These are phyloP conservation scores for Aspergillus thermomutatus DNA, from an alignment of 2,329 filamentous ascomycete species.

Conservation along the genomic window DNA sequence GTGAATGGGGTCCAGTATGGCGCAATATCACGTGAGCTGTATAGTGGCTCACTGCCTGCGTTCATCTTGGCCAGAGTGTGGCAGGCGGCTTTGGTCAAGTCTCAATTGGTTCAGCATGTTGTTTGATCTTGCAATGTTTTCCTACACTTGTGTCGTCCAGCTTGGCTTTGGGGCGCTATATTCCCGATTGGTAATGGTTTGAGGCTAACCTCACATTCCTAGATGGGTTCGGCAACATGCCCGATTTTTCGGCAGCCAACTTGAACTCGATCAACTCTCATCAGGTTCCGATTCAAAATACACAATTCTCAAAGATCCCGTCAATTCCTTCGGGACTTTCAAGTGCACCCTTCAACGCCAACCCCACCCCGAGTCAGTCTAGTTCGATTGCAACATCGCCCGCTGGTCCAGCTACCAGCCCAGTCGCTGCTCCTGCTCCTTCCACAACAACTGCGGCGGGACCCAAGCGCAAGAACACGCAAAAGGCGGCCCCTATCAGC, in stretches of 20 bases:
- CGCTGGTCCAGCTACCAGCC: constrained; percentile 14
- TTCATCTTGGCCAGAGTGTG: not conserved
- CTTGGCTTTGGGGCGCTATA: not conserved
- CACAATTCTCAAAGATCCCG: constrained; percentile 20
- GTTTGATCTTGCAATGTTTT: not conserved
- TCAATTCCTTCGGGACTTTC: constrained; percentile 14
- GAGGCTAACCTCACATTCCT: constrained; percentile 5
- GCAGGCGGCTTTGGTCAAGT: not conserved
- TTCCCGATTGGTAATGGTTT: not conserved
- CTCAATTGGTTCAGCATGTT: not conserved
- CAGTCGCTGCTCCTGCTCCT: constrained; percentile 14
- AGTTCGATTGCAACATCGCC: constrained; percentile 13
- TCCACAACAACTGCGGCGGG: constrained; percentile 17
- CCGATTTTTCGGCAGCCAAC: constrained; percentile 27
- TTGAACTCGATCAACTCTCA: constrained; percentile 26
- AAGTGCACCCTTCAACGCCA: constrained; percentile 9
- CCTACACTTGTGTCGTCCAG: not conserved
- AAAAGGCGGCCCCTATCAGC: constrained; percentile 39
- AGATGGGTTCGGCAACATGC: constrained; percentile 33
- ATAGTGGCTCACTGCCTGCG: not conserved
- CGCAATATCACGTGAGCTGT: constrained; percentile 36
- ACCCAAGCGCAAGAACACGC: constrained; percentile 38
- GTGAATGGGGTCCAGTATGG: constrained; percentile 25
- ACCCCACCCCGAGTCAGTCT: constrained; percentile 13
- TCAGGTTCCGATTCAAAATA: constrained; percentile 22